Evolutionary conservation across 1,284 basidiomycete genomes (phyloP).

Genomic region (Limonomyces culmigenus): DNA sequence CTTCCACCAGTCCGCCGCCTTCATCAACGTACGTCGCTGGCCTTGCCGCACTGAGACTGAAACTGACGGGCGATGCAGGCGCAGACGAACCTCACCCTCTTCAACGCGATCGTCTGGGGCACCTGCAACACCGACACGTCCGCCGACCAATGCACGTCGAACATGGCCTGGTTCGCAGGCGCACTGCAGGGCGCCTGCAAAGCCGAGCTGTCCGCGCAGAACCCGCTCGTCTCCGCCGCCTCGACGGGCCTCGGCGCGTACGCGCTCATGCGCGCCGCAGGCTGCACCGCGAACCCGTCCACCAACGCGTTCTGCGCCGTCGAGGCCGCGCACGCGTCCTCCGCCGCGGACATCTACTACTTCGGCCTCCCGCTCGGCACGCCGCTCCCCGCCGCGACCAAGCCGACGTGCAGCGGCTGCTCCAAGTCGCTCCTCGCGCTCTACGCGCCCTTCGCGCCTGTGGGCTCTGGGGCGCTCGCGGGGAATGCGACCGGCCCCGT

Average conservation of each 20-base stretch:
- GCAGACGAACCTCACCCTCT: slow-evolving; percentile 38
- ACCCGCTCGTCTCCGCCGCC: slow-evolving; percentile 29
- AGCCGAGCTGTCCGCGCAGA: slow-evolving; percentile 32
- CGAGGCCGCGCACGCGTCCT: slow-evolving; percentile 32
- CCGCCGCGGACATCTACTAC: slow-evolving; percentile 46
- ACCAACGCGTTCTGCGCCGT: slow-evolving; percentile 55
- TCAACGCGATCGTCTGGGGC: slow-evolving; percentile 60
- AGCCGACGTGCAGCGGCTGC: slow-evolving; percentile 39
- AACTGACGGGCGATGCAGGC: slow-evolving; percentile 23
- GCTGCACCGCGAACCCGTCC: slow-evolving; percentile 34
- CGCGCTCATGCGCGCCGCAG: slow-evolving; percentile 33
- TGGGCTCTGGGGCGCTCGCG: background rate
- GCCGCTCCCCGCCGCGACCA: slow-evolving; percentile 25
- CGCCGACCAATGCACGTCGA: slow-evolving; percentile 31
- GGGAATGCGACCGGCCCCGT: background rate
- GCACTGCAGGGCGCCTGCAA: slow-evolving; percentile 29
- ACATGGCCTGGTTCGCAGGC: slow-evolving; percentile 44
- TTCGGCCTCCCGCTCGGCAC: slow-evolving; percentile 46
- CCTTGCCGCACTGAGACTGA: background rate
- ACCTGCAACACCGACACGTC: slow-evolving; percentile 49
- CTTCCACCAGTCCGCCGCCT: slow-evolving; percentile 35
- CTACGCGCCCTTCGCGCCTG: slow-evolving; percentile 20
- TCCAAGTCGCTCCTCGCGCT: slow-evolving; percentile 32
- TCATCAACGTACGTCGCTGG: slow-evolving; percentile 26
- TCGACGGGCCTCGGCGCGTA: slow-evolving; percentile 45